Evolutionary conservation across 2,329 filamentous ascomycete species (phyloP), one percentile per base, ranked within the genome.

Genomic region (Lasiodiplodia sp.): DNA sequence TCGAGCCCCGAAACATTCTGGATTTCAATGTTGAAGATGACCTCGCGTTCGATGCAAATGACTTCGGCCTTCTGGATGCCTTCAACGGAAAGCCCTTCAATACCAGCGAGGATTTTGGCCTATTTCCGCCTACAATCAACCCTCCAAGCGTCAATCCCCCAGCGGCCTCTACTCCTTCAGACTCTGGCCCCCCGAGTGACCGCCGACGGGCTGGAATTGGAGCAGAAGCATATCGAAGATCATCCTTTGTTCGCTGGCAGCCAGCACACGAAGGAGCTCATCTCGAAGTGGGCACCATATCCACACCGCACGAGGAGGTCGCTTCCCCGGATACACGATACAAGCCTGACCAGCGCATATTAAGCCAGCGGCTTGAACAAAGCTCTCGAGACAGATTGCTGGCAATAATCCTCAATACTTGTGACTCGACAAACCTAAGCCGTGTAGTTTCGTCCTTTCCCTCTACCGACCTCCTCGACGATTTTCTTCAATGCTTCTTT

Each of bases 381-480:
- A 68, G 67, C 16, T 80, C 80, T 23, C 78, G 82, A 37, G 91
- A 93, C 75, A 85, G 84, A 57, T 84, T 92, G 1, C 80, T 93
- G 67, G 88, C 86, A 12, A 84, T 92, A 69, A 86, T 92, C 1
- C 79, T 92, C 44, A 83, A 84, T 62, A 88, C 86, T 4, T 89
- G 86, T 72, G 86, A 85, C 57, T 79, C 79, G 2, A 73, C 85
- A 77, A 79, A 85, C 78, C 78, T 84, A 75, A 72, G 71, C 69
- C 85, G 82, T 62, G 86, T 88, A 23, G 87, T 85, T 21, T 86
- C 83, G 1, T 89, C 88, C 0, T 91, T 91, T 71, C 88, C 88
- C 0, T 88, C 87, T 1, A 83, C 87, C 21, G 85, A 87, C 25
- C 76, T 88, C 16, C 80, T 91, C 69, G 88, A 91, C 71, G 87